Conservation (phyloP, 2,329 filamentous ascomycete species). For the Cladosporium phlei region DNA sequence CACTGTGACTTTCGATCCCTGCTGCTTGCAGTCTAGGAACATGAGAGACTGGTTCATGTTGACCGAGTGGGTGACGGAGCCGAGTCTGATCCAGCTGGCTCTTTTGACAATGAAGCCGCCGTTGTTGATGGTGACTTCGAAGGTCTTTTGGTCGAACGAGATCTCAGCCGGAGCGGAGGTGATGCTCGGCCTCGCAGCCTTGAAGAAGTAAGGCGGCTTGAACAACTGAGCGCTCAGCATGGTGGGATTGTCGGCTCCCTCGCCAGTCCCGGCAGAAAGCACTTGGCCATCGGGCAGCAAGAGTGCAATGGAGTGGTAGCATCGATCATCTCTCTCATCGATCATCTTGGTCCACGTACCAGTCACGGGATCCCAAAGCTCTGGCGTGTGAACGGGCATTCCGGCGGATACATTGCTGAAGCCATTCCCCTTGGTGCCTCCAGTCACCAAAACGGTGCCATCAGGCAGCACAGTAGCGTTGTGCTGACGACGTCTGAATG, state of each 20-base stretch:
- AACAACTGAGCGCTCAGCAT: slow-evolving; percentile 8
- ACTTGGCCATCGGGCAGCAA: not conserved
- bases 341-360: not conserved
- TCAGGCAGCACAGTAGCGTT: slow-evolving; percentile 12
- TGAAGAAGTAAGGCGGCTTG: slow-evolving; percentile 11
- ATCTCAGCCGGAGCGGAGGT: not conserved
- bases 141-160: slow-evolving; percentile 4
- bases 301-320: not conserved
- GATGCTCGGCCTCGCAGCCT: not conserved
- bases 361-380: not conserved
- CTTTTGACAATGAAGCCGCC: not conserved
- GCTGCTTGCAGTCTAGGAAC: not conserved
- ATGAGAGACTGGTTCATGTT: slow-evolving; percentile 10
- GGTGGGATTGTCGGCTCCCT: not conserved
- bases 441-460: slow-evolving; percentile 7
- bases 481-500: slow-evolving; percentile 9
- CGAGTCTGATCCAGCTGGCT: slow-evolving; percentile 7
- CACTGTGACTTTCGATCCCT: not conserved
- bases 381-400: not conserved
- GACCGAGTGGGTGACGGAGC: not conserved
- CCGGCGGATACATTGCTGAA: not conserved
- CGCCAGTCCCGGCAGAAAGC: not conserved
- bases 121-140: not conserved
- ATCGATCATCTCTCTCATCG: not conserved
- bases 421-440: not conserved